Percentiles rank a stretch among this genome's conserved stretches.
phyloP scores from a whole-genome alignment of 352 stramenopile species.

The Elongisporangium prolatum region DNA sequence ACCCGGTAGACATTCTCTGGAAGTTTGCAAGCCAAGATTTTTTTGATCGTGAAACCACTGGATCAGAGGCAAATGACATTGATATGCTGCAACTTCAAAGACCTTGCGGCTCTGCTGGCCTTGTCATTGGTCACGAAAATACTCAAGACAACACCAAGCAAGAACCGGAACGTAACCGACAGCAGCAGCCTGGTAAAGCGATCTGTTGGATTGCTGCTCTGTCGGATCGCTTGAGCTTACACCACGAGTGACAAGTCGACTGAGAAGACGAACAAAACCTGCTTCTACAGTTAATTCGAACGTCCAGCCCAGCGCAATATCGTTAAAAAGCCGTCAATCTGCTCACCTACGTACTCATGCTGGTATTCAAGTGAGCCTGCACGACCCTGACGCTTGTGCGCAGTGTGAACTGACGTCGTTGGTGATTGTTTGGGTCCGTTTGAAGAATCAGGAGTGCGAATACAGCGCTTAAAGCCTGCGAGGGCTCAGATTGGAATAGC shows the following conservation, averaged over 20 bases:
- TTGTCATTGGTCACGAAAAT: background rate
- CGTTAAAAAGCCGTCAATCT: background rate
- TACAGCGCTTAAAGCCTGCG: background rate
- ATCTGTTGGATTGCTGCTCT: background rate
- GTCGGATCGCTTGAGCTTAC: background rate
- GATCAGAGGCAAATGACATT: background rate
- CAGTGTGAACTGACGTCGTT: background rate
- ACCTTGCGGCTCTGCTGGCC: background rate
- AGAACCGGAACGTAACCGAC: background rate
- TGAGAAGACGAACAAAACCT: background rate
- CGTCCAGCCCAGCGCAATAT: background rate
- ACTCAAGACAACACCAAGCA: background rate
- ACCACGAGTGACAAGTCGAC: background rate
- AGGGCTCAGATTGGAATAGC: background rate
- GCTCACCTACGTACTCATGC: background rate
- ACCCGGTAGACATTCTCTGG: background rate
- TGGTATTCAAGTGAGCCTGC: no score
- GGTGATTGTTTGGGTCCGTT: background rate
- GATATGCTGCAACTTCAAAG: background rate
- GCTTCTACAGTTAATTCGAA: background rate
- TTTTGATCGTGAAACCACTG: background rate
- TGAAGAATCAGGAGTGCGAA: background rate
- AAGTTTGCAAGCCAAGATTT: background rate
- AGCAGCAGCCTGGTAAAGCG: background rate
- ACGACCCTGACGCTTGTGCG: background rate